Evolutionary conservation across 2,329 filamentous ascomycete genomes (phyloP).

Genomic region (Ascochyta fabae): DNA sequence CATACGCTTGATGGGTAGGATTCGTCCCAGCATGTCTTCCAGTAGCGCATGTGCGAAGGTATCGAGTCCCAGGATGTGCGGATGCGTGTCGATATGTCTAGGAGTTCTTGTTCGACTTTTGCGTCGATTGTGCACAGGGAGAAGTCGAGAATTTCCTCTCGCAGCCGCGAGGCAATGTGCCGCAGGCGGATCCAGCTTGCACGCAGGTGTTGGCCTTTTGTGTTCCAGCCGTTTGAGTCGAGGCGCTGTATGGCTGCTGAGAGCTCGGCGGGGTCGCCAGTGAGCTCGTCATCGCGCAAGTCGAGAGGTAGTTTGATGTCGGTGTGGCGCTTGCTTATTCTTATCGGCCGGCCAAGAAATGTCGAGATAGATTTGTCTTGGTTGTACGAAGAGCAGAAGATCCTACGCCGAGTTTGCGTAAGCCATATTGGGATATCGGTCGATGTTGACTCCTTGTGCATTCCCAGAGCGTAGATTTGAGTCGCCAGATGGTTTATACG

Average conservation of each 20-base stretch:
- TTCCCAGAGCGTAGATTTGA: slow-evolving; percentile 41
- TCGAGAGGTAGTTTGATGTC: slow-evolving; percentile 42
- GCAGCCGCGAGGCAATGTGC: slow-evolving; percentile 32
- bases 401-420: slow-evolving; percentile 34
- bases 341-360: slow-evolving; percentile 42
- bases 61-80: slow-evolving; percentile 36
- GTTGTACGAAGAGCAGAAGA: slow-evolving; percentile 40
- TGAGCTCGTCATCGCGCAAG: slow-evolving; percentile 37
- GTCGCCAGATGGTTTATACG: slow-evolving; percentile 41
- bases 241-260: slow-evolving; percentile 27
- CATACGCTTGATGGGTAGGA: slow-evolving; percentile 31
- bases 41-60: slow-evolving; percentile 40
- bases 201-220: slow-evolving; percentile 30
- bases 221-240: slow-evolving; percentile 51
- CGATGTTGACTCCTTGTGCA: slow-evolving; percentile 40
- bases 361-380: slow-evolving; percentile 45
- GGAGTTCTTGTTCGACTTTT: slow-evolving; percentile 27
- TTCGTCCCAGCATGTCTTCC: slow-evolving; percentile 39
- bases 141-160: slow-evolving; percentile 45
- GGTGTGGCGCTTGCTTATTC: slow-evolving; percentile 40
- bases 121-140: slow-evolving; percentile 31
- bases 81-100: slow-evolving; percentile 40
- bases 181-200: slow-evolving; percentile 40
- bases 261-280: slow-evolving; percentile 25
- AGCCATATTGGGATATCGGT: slow-evolving; percentile 37